Evolutionary conservation across 768 basidiomycete genomes (phyloP).

Genomic region (Boletus coccyginus): DNA sequence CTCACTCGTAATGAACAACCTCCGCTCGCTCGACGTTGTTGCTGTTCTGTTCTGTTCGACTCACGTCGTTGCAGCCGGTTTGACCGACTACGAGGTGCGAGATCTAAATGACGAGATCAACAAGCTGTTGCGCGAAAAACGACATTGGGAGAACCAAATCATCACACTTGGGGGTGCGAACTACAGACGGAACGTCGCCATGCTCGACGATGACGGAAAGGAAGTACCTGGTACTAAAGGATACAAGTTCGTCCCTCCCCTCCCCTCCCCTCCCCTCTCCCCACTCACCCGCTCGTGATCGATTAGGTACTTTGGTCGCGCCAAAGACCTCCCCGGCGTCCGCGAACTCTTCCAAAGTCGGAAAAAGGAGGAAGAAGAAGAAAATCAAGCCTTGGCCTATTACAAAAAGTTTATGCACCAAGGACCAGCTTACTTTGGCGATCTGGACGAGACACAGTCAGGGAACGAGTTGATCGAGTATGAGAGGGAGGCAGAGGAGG

Average conservation of each 20-base stretch:
- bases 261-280: not conserved
- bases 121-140: conserved; percentile 89
- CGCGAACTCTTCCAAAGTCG: conserved; percentile 90
- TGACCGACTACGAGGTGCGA: conserved; percentile 94
- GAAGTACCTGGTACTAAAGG: conserved; percentile 97
- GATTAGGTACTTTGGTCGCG: conserved; percentile 90
- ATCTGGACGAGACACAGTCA: conserved; percentile 67
- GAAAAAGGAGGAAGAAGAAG: conserved; percentile 86
- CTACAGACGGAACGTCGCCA: conserved; percentile 89
- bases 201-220: conserved; percentile 92
- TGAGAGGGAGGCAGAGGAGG: conserved; percentile 70
- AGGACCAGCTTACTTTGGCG: conserved; percentile 87
- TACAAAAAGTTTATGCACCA: conserved; percentile 90
- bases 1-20: too few species aligned
- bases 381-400: conserved; percentile 68
- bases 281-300: not conserved
- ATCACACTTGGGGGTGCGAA: conserved; percentile 96
- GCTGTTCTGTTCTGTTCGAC: not conserved
- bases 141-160: conserved; percentile 98
- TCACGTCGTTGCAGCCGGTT: conserved; percentile 55
- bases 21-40: too few species aligned
- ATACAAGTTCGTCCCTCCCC: conserved; percentile 70
- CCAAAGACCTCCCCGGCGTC: conserved; percentile 93
- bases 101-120: conserved; percentile 99
- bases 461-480: conserved; percentile 65